Percentiles rank a stretch among this genome's conserved stretches.
phyloP scores from a whole-genome alignment of 2,329 filamentous ascomycete species.

The Nemania serpens region DNA sequence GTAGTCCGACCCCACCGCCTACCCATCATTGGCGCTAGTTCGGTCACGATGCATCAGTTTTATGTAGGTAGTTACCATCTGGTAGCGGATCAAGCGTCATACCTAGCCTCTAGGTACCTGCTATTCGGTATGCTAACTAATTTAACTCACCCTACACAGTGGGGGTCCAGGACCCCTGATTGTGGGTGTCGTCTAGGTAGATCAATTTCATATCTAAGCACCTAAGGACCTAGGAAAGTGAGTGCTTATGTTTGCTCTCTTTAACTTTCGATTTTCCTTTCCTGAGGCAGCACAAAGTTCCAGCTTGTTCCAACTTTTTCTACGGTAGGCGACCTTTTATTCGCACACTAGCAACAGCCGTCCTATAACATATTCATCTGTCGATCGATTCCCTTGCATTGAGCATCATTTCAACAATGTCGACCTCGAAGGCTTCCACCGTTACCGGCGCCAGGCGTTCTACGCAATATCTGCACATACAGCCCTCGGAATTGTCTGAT shows the following conservation, averaged over 20 bases:
- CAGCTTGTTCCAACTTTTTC: background rate
- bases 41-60: conserved; percentile 20
- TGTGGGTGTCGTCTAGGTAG: too few species aligned
- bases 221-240: too few species aligned
- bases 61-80: background rate
- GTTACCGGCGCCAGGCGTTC: background rate
- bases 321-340: background rate
- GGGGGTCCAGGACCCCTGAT: background rate
- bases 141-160: too few species aligned
- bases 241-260: background rate
- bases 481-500: conserved; percentile 26
- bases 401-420: background rate
- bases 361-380: background rate
- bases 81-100: background rate
- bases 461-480: background rate
- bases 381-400: background rate
- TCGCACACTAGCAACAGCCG: background rate
- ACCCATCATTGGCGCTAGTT: conserved; percentile 11
- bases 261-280: background rate
- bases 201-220: too few species aligned
- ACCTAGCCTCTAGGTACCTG: background rate
- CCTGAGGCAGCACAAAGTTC: background rate
- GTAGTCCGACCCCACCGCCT: conserved; percentile 12
- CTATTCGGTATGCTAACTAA: background rate
- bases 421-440: background rate